Evolutionary conservation across 208 protist species (phyloP), one percentile per base, ranked within the genome.

Genomic region (Angomonas ambiguus): DNA sequence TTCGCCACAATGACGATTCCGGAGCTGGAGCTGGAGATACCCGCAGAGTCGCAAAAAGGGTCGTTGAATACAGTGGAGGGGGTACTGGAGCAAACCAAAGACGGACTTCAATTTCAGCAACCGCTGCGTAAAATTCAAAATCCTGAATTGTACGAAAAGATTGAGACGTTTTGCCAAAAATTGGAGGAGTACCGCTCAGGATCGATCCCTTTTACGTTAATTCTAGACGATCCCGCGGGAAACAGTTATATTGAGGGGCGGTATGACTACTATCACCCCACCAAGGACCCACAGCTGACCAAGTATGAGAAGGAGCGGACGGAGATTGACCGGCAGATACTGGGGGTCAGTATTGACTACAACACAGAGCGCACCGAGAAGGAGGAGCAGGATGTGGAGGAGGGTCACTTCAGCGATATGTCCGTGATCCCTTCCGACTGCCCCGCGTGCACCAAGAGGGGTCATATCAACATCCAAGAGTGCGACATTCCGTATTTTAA

Each of bases 401-500:
- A 92, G 5, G 91, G 87, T 8, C 74, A 89, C 13, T 82, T 91
- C 62, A 76, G 82, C 31, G 88, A 88, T 20, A 77, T 93, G 28
- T 73, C 75, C 24, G 66, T 76, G 49, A 79, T 97, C 49, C 75
- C 76, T 61, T 90, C 77, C 33, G 76, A 74, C 33, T 97, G 93
- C 75, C 80, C 81, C n/a, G 85, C 86, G 20, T 97, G 93, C 74
- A 62, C 71, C 22, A 57, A 74, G 48, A 49, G 56, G 10, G 91
- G 93, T 20, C 62, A 79, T 27, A 82, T 95, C 42, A 84, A 83
- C 61, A 91, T 97, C 77, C 76, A 96, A 41, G 67, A 94, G 66
- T 83, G 81, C 38, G 73, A 96, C 32, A 98, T 98, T 48, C 96
- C 96, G 2, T 87, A 96, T 71, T 98, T 98, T 80, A 98, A 98